phyloP scores from a whole-genome alignment of 202 grass and related monocot species.

The Schoenoplectus triqueter region DNA sequence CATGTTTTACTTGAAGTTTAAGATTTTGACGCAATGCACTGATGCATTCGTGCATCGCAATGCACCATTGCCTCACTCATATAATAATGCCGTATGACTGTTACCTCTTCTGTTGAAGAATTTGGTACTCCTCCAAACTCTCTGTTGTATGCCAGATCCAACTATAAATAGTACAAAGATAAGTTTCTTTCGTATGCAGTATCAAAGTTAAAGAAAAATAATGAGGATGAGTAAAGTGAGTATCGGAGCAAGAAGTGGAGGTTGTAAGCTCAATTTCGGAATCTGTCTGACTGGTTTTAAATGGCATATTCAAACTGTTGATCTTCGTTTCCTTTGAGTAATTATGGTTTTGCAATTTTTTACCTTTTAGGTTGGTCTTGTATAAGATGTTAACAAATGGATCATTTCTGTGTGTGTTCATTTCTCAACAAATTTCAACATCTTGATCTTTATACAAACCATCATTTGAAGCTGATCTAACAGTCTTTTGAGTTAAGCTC shows the following conservation, averaged over 20 bases:
- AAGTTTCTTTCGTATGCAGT: slow-evolving; percentile 12
- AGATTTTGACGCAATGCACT: too few relatives aligned
- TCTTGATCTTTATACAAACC: slow-evolving; percentile 11
- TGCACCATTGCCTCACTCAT: too few relatives aligned
- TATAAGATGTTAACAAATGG: background rate
- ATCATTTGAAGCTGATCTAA: slow-evolving; percentile 4
- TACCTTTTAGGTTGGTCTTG: background rate
- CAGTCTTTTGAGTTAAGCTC: background rate
- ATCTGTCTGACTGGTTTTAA: background rate
- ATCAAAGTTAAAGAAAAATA: slow-evolving; percentile 5
- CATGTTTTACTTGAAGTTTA: too few relatives aligned
- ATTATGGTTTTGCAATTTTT: background rate
- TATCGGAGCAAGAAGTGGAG: slow-evolving; percentile 1
- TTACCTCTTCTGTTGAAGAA: slow-evolving; percentile 67
- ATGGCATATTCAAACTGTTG: background rate
- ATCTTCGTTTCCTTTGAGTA: background rate
- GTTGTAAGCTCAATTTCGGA: background rate
- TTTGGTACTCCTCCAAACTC: slow-evolving; percentile 77
- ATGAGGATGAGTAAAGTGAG: slow-evolving; percentile 6
- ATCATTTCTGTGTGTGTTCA: background rate
- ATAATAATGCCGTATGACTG: slow-evolving; percentile 9
- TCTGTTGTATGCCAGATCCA: slow-evolving; percentile 96
- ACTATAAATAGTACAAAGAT: slow-evolving; percentile 46
- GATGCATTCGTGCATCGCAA: too few relatives aligned
- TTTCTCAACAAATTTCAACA: slow-evolving; percentile 7